phyloP scores from a whole-genome alignment of 176 grass and related monocot genomes.

The Aechmea fasciata region DNA sequence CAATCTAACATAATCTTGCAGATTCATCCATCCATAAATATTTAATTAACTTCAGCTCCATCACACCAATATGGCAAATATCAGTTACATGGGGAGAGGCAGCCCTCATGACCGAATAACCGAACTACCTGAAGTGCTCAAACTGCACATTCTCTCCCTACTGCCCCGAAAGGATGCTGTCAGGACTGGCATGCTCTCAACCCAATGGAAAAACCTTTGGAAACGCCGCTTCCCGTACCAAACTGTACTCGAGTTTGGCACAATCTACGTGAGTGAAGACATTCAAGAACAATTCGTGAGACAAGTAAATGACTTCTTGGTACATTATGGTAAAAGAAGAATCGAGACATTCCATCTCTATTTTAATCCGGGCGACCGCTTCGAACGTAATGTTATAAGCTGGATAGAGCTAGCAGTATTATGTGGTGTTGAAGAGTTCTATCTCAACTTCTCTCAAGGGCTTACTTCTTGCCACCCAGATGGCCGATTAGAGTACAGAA shows the following conservation, averaged over 20 bases:
- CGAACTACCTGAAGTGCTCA: background rate
- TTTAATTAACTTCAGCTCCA: background rate
- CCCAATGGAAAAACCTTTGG: background rate
- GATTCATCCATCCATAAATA: background rate
- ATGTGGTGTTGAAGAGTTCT: background rate
- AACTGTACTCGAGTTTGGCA: background rate
- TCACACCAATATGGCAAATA: background rate
- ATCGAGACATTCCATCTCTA: background rate
- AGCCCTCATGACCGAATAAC: background rate
- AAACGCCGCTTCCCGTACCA: background rate
- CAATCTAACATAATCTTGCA: background rate
- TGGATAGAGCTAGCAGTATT: constrained; percentile 1
- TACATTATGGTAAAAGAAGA: background rate
- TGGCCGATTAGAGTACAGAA: background rate
- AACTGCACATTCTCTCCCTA: background rate
- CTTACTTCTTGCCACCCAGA: background rate
- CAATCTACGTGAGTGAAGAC: background rate
- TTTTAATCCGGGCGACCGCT: background rate
- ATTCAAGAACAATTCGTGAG: background rate
- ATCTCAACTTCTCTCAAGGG: background rate
- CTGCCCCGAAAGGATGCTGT: background rate
- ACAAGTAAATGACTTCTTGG: background rate
- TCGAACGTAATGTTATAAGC: background rate
- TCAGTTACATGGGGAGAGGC: background rate
- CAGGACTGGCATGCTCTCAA: background rate